These are phyloP conservation scores for Stagonosporopsis cucurbitacearum DNA, from an alignment of 2,329 filamentous ascomycete species.

Conservation along the genomic window DNA sequence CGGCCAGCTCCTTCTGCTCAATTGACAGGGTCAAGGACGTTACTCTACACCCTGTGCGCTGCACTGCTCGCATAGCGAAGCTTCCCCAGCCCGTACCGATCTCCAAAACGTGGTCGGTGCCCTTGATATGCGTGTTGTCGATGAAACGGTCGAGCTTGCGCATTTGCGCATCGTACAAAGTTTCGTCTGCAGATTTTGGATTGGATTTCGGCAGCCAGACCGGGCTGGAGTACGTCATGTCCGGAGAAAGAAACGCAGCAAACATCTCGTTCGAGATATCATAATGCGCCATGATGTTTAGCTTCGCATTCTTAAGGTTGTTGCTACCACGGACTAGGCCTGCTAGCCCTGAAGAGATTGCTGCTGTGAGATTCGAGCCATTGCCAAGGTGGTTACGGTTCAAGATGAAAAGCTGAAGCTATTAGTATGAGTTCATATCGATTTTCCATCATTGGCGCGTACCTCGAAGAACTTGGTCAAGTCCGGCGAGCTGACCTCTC, in stretches of 20 bases:
- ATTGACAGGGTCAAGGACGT: conserved; percentile 72
- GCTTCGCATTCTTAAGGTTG: conserved; percentile 57
- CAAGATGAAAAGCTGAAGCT: conserved; percentile 68
- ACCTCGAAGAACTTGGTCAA: conserved; percentile 73
- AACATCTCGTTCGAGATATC: conserved; percentile 81
- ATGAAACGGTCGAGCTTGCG: conserved; percentile 72
- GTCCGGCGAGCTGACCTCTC: conserved; percentile 71
- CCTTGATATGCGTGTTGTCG: conserved; percentile 67
- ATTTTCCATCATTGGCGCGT: conserved; percentile 6
- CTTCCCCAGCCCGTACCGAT: conserved; percentile 80
- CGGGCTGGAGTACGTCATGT: conserved; percentile 79
- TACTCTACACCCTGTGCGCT: conserved; percentile 69
- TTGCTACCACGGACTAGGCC: conserved; percentile 58
- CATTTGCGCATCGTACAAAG: conserved; percentile 69
- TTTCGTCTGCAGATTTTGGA: conserved; percentile 57
- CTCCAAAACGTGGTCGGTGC: conserved; percentile 72
- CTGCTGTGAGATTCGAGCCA: conserved; percentile 67
- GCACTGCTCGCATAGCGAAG: conserved; percentile 73
- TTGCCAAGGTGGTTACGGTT: conserved; percentile 71
- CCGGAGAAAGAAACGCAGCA: conserved; percentile 72
- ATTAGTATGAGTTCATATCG: conserved; percentile 24
- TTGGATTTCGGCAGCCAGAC: conserved; percentile 64
- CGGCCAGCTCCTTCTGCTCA: conserved; percentile 73
- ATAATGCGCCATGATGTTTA: conserved; percentile 76
- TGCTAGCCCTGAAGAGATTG: conserved; percentile 63